A percentile compares a stretch with the other conserved stretches of the same genome.
Conservation (phyloP, 2,329 filamentous ascomycete species). For the Fonsecaea multimorphosa region DNA sequence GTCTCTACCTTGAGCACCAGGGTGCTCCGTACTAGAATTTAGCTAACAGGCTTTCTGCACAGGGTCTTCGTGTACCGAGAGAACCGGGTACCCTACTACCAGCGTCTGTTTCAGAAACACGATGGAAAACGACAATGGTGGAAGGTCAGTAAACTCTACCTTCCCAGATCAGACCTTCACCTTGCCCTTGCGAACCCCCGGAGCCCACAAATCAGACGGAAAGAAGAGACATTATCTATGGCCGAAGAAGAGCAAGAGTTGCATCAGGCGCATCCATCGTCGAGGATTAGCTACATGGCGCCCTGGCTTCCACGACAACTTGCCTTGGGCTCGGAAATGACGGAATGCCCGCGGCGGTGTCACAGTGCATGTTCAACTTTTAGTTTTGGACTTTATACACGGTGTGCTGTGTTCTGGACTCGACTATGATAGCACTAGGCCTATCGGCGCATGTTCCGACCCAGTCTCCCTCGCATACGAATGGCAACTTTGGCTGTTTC, state of each 20-base stretch:
- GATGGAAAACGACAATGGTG: constrained; percentile 71
- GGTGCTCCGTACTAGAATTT: not conserved
- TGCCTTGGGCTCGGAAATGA: not conserved
- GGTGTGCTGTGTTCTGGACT: not conserved
- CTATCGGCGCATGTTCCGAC: not conserved
- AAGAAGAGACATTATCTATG: not conserved
- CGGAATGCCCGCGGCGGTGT: not conserved
- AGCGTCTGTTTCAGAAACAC: constrained; percentile 69
- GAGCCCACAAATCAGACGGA: not conserved
- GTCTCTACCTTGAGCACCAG: not conserved
- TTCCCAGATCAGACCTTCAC: not conserved
- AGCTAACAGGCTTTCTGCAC: constrained; percentile 7
- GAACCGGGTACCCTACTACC: constrained; percentile 72
- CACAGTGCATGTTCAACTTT: not conserved
- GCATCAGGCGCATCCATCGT: not conserved
- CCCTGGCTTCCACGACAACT: not conserved
- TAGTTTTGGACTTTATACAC: not conserved
- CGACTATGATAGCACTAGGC: not conserved
- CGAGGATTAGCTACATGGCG: not conserved
- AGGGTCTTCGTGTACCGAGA: constrained; percentile 62
- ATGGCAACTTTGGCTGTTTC: not conserved
- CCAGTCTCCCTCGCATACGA: not conserved
- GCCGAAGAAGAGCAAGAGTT: not conserved
- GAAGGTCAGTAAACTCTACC: constrained; percentile 62
- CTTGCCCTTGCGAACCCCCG: not conserved